Evolutionary conservation across 768 basidiomycete species (phyloP).

Genomic region (Boletus subcaerulescens): DNA sequence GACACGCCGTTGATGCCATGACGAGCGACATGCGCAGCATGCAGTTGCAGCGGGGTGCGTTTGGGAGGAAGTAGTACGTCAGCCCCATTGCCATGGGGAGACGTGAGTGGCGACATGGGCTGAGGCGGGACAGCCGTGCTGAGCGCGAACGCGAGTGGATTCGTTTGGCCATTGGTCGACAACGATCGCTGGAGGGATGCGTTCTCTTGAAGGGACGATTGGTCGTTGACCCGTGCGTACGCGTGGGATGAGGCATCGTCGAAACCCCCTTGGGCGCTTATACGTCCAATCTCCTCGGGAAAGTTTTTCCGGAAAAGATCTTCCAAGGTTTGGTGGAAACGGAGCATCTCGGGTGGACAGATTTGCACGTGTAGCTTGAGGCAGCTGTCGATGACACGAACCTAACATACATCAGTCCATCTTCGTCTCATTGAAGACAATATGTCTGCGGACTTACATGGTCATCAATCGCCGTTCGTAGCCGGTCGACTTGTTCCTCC

Average conservation of each 20-base stretch:
- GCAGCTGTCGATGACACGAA: constrained; percentile 79
- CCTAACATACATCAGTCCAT: constrained; percentile 39
- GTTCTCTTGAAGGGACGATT: constrained; percentile 45
- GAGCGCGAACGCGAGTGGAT: constrained; percentile 48
- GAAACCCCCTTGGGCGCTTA: constrained; percentile 56
- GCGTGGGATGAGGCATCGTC: constrained; percentile 44
- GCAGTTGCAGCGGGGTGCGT: constrained; percentile 75
- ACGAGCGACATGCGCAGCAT: constrained; percentile 75
- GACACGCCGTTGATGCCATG: constrained; percentile 83
- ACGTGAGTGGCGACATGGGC: constrained; percentile 37
- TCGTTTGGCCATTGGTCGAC: constrained; percentile 42
- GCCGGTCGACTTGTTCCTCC: constrained; percentile 64
- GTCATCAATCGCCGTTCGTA: constrained; percentile 75
- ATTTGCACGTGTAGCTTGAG: constrained; percentile 78
- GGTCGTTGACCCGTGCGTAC: constrained; percentile 43
- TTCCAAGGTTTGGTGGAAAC: constrained; percentile 88
- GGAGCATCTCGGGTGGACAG: constrained; percentile 84
- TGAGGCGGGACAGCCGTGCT: constrained; percentile 46
- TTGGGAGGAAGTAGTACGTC: constrained; percentile 35
- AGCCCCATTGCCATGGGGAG: constrained; percentile 16
- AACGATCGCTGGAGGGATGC: constrained; percentile 45
- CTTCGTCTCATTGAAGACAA: neutral
- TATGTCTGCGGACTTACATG: constrained; percentile 48
- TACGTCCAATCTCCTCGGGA: constrained; percentile 72
- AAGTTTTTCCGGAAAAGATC: constrained; percentile 85